Base-by-base conservation (phyloP, 495 filamentous ascomycete species). In the Penicillium soppii region DNA sequence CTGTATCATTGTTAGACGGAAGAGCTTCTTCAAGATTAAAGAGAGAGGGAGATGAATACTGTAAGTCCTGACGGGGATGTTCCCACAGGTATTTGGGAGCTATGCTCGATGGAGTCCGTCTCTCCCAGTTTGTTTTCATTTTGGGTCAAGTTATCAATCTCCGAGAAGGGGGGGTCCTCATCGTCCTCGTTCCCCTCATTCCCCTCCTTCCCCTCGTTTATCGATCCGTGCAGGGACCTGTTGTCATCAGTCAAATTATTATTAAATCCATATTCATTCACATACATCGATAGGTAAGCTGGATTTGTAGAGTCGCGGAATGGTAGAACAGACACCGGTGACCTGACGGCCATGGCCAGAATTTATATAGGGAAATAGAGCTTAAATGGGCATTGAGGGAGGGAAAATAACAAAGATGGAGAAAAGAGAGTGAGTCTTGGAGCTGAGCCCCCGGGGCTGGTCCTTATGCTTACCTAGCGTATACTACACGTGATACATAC, bases 1-100 rank as follows among this genome's bases (percentile, higher is more conserved):
- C 76, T 86, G 65, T 29, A 60, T 69, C 47, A 5, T 12, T 7
- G 4, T 32, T 3, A 12, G 29, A 32, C n/a, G n/a, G n/a, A n/a
- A n/a, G n/a, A 7, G 10, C 29, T 32, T 12, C 29, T 12, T 27
- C 25, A 4, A 5, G 9, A 12, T 32, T 32, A 5, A 32, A 10
- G 5, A 10, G 29, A 32, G 25, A 16, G n/a, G n/a, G n/a, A 59
- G 39, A 19, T 55, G 60, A 62, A 49, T 70, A 73, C 78, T 46
- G 53, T 72, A 22, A 77, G 55, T 43, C 51, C 62, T 19, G 67
- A 54, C 22, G 45, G 36, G 29, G 43, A 39, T 20, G 26, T 13
- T 9, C 17, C 45, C 13, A 12, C 41, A 17, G 41, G 52, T 25
- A 50, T 36, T 23, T 47, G 37, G 32, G 47, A n/a, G n/a, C 15